phyloP scores from a whole-genome alignment of 805 yeast genomes.

The Candida takata region DNA sequence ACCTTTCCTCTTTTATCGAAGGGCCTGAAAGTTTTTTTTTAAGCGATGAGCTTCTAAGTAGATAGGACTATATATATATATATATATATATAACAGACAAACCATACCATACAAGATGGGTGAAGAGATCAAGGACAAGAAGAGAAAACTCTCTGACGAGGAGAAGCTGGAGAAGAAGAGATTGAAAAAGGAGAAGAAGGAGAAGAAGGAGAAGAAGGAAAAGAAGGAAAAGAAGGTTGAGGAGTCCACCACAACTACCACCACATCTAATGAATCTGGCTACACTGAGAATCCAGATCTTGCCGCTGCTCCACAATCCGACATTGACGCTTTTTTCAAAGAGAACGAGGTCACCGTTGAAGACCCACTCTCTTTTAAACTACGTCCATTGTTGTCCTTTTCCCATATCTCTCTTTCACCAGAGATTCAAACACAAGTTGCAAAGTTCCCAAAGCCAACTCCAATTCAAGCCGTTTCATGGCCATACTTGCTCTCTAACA shows the following conservation, averaged over 20 bases:
- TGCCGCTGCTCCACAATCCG: conserved; percentile 40
- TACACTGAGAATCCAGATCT: conserved; percentile 36
- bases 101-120: too few species aligned
- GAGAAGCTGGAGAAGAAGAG: conserved; percentile 31
- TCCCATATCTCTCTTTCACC: conserved; percentile 49
- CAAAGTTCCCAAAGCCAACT: conserved; percentile 82
- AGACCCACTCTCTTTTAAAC: conserved; percentile 45
- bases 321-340: conserved; percentile 53
- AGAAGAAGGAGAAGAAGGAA: conserved; percentile 17
- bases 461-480: conserved; percentile 94
- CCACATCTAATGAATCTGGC: conserved; percentile 4
- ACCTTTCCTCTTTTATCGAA: conserved; percentile 1
- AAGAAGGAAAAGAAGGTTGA: conserved; percentile 29
- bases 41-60: neutral
- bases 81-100: too few species aligned
- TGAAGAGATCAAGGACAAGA: conserved; percentile 21
- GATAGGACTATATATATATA: too few species aligned
- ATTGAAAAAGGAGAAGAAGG: conserved; percentile 21
- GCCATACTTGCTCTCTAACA: conserved; percentile 76
- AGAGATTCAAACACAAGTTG: conserved; percentile 51
- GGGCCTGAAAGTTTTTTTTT: conserved; percentile 8
- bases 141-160: conserved; percentile 20
- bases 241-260: conserved; percentile 25
- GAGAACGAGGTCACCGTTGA: conserved; percentile 77
- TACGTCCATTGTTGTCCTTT: conserved; percentile 69